Conservation (phyloP, 164 flowering plant genomes). For the Malania oleifera region DNA sequence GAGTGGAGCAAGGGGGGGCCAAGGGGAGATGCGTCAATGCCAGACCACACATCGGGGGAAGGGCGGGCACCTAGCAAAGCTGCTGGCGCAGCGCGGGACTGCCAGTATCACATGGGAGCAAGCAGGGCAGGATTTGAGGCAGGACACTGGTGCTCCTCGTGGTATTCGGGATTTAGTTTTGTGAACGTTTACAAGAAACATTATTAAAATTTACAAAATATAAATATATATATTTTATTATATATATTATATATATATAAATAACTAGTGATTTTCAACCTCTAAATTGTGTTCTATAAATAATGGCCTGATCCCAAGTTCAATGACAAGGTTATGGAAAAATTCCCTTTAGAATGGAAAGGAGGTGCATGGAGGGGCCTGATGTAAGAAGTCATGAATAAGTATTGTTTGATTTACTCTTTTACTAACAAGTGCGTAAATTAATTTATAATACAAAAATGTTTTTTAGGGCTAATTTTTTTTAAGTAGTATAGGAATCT, state of each 20-base stretch:
- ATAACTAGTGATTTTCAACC: no score
- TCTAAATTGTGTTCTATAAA: slow-evolving; percentile 24
- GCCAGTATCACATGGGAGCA: slow-evolving; percentile 2
- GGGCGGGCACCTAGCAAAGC: slow-evolving; percentile 18
- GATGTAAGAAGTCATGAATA: slow-evolving; percentile 58
- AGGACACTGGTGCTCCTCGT: slow-evolving; percentile 29
- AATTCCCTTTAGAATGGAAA: slow-evolving; percentile 67
- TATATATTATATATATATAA: no score
- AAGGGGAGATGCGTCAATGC: no score
- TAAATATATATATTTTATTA: no score
- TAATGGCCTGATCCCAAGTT: slow-evolving; percentile 78
- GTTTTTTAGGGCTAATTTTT: no score
- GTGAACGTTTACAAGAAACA: no score
- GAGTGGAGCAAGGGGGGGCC: slow-evolving; percentile 35
- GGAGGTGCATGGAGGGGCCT: slow-evolving; percentile 76
- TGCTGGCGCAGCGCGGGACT: not conserved
- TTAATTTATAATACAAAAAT: no score
- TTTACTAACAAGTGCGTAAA: no score
- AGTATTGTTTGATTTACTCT: no score
- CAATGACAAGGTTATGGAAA: slow-evolving; percentile 52
- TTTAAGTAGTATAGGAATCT: no score
- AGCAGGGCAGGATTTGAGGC: slow-evolving; percentile 32
- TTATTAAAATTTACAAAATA: no score
- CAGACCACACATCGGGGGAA: no score
- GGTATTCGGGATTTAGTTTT: not conserved